A percentile compares a stretch with the other conserved stretches of the same genome.
Conservation (phyloP, 2,329 filamentous ascomycete genomes). For the Fusarium sp. region DNA sequence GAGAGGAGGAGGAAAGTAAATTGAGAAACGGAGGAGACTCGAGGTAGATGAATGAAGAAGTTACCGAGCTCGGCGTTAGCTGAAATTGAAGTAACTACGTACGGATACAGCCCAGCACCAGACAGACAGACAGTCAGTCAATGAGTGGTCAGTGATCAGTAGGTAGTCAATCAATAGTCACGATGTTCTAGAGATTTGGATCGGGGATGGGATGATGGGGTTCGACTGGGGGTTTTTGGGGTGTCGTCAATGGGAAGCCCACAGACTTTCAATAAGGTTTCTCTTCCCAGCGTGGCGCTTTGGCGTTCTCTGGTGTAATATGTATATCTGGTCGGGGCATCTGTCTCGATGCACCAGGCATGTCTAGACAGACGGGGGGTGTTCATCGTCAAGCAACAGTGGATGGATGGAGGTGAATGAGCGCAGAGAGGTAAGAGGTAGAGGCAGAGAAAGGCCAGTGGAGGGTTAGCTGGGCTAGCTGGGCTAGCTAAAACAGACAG, state of each 20-base stretch:
- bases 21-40: slow-evolving; percentile 33
- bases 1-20: slow-evolving; percentile 11
- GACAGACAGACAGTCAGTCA: not conserved
- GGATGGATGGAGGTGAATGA: slow-evolving; percentile 36
- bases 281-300: slow-evolving; percentile 42
- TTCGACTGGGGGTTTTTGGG: slow-evolving; percentile 41
- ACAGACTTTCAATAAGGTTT: slow-evolving; percentile 49
- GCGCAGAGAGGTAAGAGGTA: slow-evolving; percentile 6
- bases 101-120: too few species aligned
- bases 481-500: slow-evolving; percentile 24
- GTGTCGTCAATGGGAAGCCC: slow-evolving; percentile 44
- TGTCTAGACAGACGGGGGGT: slow-evolving; percentile 15
- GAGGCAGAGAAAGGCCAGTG: too few species aligned
- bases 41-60: slow-evolving; percentile 40
- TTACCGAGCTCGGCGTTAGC: slow-evolving; percentile 14
- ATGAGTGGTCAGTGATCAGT: not conserved
- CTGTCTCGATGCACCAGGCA: slow-evolving; percentile 30
- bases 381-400: slow-evolving; percentile 1
- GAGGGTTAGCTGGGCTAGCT: too few species aligned
- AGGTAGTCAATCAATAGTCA: slow-evolving; percentile 20
- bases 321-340: slow-evolving; percentile 45
- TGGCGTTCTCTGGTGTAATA: slow-evolving; percentile 46
- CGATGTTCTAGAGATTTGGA: slow-evolving; percentile 44
- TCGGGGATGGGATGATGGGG: slow-evolving; percentile 42
- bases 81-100: slow-evolving; percentile 6